Base-by-base conservation (phyloP, 495 filamentous ascomycete genomes). In the Tuber magnatum region DNA sequence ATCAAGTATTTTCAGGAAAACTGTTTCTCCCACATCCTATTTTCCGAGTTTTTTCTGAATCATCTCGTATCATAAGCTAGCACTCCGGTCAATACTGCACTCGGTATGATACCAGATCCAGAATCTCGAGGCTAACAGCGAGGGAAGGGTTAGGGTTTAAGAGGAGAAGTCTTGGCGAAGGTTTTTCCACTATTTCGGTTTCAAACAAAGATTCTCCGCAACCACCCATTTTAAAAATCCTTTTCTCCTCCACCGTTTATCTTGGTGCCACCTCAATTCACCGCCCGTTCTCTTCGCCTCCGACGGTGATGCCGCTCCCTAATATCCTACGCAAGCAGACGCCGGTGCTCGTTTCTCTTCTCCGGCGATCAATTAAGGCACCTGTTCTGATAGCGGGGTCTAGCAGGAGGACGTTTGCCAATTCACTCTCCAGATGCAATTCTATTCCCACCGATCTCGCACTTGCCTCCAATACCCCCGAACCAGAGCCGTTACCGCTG, bases 341-440 rank as follows among this genome's bases (percentile, higher is more conserved):
- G 76, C 72, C 72, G 40, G 69, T 79, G 42, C 70, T 68, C 7
- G 41, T 75, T 39, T 43, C 73, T 28, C 70, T 79, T 41, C 77
- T 79, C 44, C 72, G 65, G 16, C 77, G 78, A 68, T 79, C 77
- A 79, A 79, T 79, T 75, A 61, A 71, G 22, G 14, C 74, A 14
- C 39, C 46, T 10, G 69, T 46, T 71, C 69, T 48, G 6, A 14
- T 70, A 9, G 41, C 43, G 68, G 18, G 46, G 51, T 73, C 71
- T 22, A 70, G 70, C 28, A 28, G 41, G 68, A 74, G 77, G 73
- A 70, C 39, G 43, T 79, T 78, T 20, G 22, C 69, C 41, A 75
- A 70, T 20, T 65, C 56, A 35, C 7, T 65, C 56, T 18, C 14
- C 35, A 65, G 6, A 35, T 4, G 16, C 56, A 65, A 65, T 65